Evolutionary conservation across 1,284 basidiomycete genomes (phyloP).

Genomic region (Austroboletus novae-zelandiae): DNA sequence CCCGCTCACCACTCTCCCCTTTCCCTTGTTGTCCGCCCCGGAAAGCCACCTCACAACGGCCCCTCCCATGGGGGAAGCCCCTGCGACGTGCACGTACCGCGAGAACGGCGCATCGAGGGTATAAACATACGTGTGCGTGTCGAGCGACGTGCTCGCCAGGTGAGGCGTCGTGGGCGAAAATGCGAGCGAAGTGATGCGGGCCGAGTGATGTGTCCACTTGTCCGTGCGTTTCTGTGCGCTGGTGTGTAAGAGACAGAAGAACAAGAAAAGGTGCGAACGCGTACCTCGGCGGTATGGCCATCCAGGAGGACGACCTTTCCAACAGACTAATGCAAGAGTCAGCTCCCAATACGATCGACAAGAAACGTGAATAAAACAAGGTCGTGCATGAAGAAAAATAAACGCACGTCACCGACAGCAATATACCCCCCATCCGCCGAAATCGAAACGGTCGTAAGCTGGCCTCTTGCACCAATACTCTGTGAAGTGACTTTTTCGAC

Average conservation of each 20-base stretch:
- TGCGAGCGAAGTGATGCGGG: conserved; percentile 74
- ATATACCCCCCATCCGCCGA: conserved; percentile 75
- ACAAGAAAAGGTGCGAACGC: not conserved
- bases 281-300: conserved; percentile 56
- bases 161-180: conserved; percentile 42
- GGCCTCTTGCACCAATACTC: conserved; percentile 56
- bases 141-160: conserved; percentile 85
- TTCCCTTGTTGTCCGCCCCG: conserved; percentile 13
- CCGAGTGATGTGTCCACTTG: conserved; percentile 89
- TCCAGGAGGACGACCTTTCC: conserved; percentile 84
- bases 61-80: conserved; percentile 81
- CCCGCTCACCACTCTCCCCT: conserved; percentile 59
- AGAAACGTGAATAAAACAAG: too few species aligned
- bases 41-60: conserved; percentile 80
- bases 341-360: not conserved
- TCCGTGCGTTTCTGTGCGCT: conserved; percentile 15
- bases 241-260: not conserved
- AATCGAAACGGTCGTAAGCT: conserved; percentile 78
- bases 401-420: conserved; percentile 77
- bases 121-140: conserved; percentile 93
- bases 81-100: conserved; percentile 78
- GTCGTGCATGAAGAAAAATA: not conserved
- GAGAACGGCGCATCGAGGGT: conserved; percentile 73
- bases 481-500: conserved; percentile 57
- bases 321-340: conserved; percentile 43